phyloP scores from a whole-genome alignment of 1,284 basidiomycete genomes.

The Stereum hirsutum region DNA sequence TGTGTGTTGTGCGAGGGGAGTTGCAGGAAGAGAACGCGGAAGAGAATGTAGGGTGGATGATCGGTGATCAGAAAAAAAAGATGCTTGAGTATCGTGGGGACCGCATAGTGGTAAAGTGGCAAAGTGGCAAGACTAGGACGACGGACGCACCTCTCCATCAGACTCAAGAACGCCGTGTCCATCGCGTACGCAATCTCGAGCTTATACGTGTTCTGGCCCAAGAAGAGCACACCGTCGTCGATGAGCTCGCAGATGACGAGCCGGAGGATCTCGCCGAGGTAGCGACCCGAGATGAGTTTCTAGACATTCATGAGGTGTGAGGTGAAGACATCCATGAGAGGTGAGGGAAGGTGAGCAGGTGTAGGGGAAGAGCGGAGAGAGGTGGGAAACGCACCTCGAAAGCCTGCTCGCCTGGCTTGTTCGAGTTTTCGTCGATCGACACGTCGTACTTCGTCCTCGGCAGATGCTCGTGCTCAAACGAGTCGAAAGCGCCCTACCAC shows the following conservation, averaged over 20 bases:
- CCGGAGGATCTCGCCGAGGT: slow-evolving; percentile 94
- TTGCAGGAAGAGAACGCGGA: too few species aligned
- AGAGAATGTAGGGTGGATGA: too few species aligned
- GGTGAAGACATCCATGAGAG: not conserved
- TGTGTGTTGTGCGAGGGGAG: too few species aligned
- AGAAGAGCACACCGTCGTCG: slow-evolving; percentile 93
- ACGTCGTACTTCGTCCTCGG: slow-evolving; percentile 93
- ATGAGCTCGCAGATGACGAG: slow-evolving; percentile 93
- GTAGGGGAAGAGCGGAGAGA: not conserved
- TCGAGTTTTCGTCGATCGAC: slow-evolving; percentile 87
- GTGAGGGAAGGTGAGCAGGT: slow-evolving; percentile 2
- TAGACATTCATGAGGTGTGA: slow-evolving; percentile 30
- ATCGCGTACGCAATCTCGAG: slow-evolving; percentile 88
- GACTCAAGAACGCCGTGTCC: slow-evolving; percentile 93
- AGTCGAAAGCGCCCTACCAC: slow-evolving; percentile 90
- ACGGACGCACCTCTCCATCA: slow-evolving; percentile 80
- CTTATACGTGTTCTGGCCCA: slow-evolving; percentile 98
- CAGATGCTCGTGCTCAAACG: slow-evolving; percentile 89
- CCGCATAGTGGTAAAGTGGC: not conserved
- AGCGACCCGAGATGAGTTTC: slow-evolving; percentile 98
- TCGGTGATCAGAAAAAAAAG: too few species aligned
- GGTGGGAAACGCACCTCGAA: slow-evolving; percentile 68
- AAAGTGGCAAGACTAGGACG: not conserved
- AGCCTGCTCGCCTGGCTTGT: slow-evolving; percentile 94
- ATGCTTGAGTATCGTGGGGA: not conserved